Evolutionary conservation across 441 rosid species (phyloP).

Genomic region (Mallotus repandus): DNA sequence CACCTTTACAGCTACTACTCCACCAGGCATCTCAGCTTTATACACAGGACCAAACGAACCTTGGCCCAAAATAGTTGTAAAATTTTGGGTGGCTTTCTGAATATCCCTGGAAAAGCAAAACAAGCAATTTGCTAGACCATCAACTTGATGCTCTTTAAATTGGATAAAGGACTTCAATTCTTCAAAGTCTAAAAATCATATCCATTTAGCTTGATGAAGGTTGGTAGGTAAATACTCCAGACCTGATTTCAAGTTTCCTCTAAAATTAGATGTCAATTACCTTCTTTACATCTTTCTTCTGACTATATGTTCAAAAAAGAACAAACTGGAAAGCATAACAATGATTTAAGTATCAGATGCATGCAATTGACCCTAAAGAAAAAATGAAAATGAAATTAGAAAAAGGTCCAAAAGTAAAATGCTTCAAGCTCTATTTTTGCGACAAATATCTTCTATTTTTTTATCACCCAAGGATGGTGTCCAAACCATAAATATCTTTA

Average conservation of each 20-base stretch:
- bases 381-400: background rate
- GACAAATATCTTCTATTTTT: background rate
- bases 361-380: background rate
- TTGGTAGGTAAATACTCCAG: too few relatives aligned
- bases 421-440: background rate
- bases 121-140: background rate
- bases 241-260: too few relatives aligned
- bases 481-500: too few relatives aligned
- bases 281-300: constrained; percentile 2
- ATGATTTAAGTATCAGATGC: background rate
- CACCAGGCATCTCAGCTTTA: constrained; percentile 66
- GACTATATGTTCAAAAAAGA: background rate
- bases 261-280: too few relatives aligned
- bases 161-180: background rate
- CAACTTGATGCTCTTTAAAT: constrained; percentile 5
- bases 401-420: background rate
- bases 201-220: too few relatives aligned
- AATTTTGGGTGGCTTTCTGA: constrained; percentile 90
- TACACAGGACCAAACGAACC: constrained; percentile 97
- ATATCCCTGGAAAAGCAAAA: constrained; percentile 61
- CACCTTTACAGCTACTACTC: constrained; percentile 80
- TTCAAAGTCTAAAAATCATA: too few relatives aligned
- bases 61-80: constrained; percentile 83
- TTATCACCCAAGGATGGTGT: background rate
- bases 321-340: background rate